A percentile compares a stretch with the other conserved stretches of the same genome.
These are phyloP conservation scores for Neospora caninum DNA, from an alignment of 169 alveolate species.

Conservation along the genomic window DNA sequence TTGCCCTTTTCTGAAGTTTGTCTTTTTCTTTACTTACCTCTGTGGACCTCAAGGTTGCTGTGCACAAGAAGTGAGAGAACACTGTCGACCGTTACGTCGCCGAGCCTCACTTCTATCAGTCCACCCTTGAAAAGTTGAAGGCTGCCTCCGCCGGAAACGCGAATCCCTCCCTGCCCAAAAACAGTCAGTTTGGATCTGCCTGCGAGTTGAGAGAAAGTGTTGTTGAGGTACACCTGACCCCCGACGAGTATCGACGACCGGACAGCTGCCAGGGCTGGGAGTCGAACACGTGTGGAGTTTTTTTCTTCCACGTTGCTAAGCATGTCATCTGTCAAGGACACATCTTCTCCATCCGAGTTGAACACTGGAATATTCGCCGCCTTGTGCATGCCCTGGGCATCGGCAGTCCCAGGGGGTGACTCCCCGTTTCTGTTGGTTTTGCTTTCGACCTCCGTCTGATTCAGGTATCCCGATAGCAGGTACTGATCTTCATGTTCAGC, in stretches of 20 bases:
- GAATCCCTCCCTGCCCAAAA: slow-evolving; percentile 9
- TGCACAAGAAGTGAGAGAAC: slow-evolving; percentile 6
- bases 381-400: neutral
- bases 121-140: slow-evolving; percentile 17
- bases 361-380: neutral
- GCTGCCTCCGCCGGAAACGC: neutral
- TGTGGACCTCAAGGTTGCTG: slow-evolving; percentile 9
- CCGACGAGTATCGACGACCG: slow-evolving; percentile 21
- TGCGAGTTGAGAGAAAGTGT: neutral
- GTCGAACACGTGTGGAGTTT: neutral
- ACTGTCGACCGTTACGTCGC: neutral
- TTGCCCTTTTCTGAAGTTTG: too few species aligned
- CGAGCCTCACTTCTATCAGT: neutral
- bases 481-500: neutral
- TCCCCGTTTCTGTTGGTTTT: neutral
- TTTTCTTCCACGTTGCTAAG: neutral
- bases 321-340: slow-evolving; percentile 2
- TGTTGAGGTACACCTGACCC: slow-evolving; percentile 24
- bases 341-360: neutral
- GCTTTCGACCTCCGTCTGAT: neutral
- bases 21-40: neutral
- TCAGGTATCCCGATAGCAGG: neutral
- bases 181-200: neutral
- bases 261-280: slow-evolving; percentile 1
- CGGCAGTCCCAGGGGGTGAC: neutral